Conservation (phyloP, 495 filamentous ascomycete species). For the Darksidea phi region DNA sequence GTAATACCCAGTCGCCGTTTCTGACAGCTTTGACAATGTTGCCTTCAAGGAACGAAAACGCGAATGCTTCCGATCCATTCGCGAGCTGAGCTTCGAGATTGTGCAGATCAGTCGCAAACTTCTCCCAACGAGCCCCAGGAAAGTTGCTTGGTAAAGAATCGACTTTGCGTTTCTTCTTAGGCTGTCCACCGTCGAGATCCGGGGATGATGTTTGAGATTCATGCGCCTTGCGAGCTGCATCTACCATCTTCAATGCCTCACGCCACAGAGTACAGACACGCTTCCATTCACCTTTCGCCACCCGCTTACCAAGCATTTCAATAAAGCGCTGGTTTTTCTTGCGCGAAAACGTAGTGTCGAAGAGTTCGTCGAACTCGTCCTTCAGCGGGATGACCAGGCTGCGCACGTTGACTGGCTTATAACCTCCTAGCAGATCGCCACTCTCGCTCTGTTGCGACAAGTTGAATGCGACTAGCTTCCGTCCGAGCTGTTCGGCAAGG, state of each 20-base stretch:
- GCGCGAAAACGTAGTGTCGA: conserved; percentile 76
- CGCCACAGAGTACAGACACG: conserved; percentile 81
- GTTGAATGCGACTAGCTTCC: conserved; percentile 85
- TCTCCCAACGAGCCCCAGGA: conserved; percentile 65
- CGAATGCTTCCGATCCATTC: conserved; percentile 75
- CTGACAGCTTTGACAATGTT: conserved; percentile 87
- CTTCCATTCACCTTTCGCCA: conserved; percentile 79
- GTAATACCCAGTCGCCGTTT: conserved; percentile 96
- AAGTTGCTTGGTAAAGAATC: conserved; percentile 50
- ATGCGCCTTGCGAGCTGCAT: conserved; percentile 56
- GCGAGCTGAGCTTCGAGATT: conserved; percentile 80
- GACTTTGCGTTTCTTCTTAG: conserved; percentile 77
- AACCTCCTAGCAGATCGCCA: conserved; percentile 88
- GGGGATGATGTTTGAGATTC: conserved; percentile 40
- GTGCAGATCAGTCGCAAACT: conserved; percentile 71
- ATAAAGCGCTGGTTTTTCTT: conserved; percentile 86
- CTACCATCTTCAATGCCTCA: conserved; percentile 81
- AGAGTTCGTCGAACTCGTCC: conserved; percentile 88
- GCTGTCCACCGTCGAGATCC: conserved; percentile 56
- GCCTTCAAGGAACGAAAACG: conserved; percentile 93
- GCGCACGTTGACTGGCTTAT: conserved; percentile 89
- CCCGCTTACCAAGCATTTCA: conserved; percentile 71
- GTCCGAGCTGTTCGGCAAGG: conserved; percentile 74
- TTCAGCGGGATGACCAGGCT: conserved; percentile 86
- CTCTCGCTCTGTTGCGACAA: conserved; percentile 96